phyloP scores from a whole-genome alignment of 148 eudicot genomes.

The Spergularia bocconei region DNA sequence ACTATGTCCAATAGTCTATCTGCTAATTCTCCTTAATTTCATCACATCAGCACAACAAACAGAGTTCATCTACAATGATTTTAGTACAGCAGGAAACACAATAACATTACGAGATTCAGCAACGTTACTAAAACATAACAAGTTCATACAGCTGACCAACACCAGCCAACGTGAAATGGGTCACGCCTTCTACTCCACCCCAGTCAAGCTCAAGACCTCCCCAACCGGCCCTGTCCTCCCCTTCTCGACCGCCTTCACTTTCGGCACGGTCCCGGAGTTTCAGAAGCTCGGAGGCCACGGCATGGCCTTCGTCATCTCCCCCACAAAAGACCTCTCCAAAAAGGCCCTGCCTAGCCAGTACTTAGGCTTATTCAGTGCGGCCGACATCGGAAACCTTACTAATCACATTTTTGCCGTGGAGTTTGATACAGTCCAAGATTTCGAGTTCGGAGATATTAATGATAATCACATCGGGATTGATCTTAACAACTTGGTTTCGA shows the following conservation, averaged over 20 bases:
- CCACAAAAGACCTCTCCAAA: neutral
- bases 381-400: conserved; percentile 16
- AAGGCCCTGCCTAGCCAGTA: conserved; percentile 31
- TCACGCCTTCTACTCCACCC: conserved; percentile 37
- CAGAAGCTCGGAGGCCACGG: conserved; percentile 54
- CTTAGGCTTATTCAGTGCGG: conserved; percentile 31
- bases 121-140: conserved; percentile 20
- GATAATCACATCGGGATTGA: conserved; percentile 47
- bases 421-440: conserved; percentile 36
- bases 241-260: conserved; percentile 48
- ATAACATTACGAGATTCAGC: conserved; percentile 16
- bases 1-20: neutral
- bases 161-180: conserved; percentile 23
- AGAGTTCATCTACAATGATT: conserved; percentile 20
- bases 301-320: conserved; percentile 43
- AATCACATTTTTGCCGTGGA: conserved; percentile 49
- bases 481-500: conserved; percentile 32
- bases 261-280: conserved; percentile 41
- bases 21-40: neutral
- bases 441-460: conserved; percentile 32
- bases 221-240: conserved; percentile 18
- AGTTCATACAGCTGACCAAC: conserved; percentile 40
- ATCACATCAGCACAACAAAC: neutral
- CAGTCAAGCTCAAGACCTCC: conserved; percentile 26
- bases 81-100: conserved; percentile 12